Conservation (phyloP, 805 yeast genomes). For the Metschnikowia sp. region DNA sequence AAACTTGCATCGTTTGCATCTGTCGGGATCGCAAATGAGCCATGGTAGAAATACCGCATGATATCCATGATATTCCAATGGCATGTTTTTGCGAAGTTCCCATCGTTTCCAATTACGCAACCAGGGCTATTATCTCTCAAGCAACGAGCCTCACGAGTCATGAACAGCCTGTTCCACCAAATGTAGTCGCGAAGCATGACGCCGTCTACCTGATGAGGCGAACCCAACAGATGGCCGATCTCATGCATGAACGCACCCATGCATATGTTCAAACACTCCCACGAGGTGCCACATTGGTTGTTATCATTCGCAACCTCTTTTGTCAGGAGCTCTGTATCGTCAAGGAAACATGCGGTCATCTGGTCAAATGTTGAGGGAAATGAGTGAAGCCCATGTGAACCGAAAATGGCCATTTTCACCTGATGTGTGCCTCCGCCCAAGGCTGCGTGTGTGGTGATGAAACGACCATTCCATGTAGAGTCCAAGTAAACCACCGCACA, state of each 20-base stretch:
- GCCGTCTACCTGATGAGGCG: slow-evolving; percentile 89
- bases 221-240: slow-evolving; percentile 85
- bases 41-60: slow-evolving; percentile 75
- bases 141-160: slow-evolving; percentile 63
- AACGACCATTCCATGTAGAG: slow-evolving; percentile 72
- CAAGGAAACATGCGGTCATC: slow-evolving; percentile 64
- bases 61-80: slow-evolving; percentile 85
- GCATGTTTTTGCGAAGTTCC: slow-evolving; percentile 58
- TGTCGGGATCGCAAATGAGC: slow-evolving; percentile 66
- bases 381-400: slow-evolving; percentile 85
- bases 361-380: slow-evolving; percentile 88
- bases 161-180: slow-evolving; percentile 75
- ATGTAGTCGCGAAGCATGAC: slow-evolving; percentile 87
- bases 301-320: slow-evolving; percentile 87
- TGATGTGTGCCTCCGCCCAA: slow-evolving; percentile 81
- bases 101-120: slow-evolving; percentile 37
- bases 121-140: slow-evolving; percentile 50
- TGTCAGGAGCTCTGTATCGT: slow-evolving; percentile 60
- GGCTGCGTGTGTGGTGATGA: slow-evolving; percentile 87
- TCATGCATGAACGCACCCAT: slow-evolving; percentile 95
- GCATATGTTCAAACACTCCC: slow-evolving; percentile 87
- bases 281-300: slow-evolving; percentile 76
- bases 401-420: slow-evolving; percentile 82
- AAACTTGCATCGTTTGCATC: slow-evolving; percentile 49
- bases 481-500: slow-evolving; percentile 87